These are phyloP conservation scores for Phytophthora sp. DNA, from an alignment of 352 stramenopile genomes.

Conservation along the genomic window DNA sequence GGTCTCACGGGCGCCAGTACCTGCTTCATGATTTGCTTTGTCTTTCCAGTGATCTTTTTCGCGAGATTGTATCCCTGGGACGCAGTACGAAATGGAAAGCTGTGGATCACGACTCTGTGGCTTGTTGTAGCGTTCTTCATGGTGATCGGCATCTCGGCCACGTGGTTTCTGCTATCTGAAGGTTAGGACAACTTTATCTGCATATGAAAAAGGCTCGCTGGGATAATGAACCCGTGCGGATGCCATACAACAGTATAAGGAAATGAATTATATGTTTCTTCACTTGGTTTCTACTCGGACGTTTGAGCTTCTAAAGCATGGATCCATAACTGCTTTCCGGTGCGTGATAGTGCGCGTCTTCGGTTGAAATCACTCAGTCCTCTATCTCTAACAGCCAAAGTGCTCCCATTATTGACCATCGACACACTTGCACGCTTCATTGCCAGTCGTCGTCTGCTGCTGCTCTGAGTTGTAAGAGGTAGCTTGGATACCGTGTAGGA, in stretches of 20 bases:
- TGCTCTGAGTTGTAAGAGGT: slow-evolving; percentile 9
- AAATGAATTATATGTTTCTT: slow-evolving; percentile 17
- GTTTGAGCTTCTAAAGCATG: slow-evolving; percentile 28
- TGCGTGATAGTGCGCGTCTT: slow-evolving; percentile 26
- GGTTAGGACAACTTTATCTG: slow-evolving; percentile 14
- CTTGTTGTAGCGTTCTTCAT: slow-evolving; percentile 44
- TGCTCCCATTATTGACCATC: not conserved
- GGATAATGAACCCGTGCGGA: not conserved
- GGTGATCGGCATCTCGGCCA: slow-evolving; percentile 39
- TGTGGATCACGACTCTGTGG: slow-evolving; percentile 49
- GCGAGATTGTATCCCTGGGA: slow-evolving; percentile 66
- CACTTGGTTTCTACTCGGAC: slow-evolving; percentile 10
- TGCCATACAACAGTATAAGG: slow-evolving; percentile 5
- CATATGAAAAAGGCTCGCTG: slow-evolving; percentile 3
- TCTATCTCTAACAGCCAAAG: slow-evolving; percentile 6
- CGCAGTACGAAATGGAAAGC: slow-evolving; percentile 31
- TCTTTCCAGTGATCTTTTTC: slow-evolving; percentile 75
- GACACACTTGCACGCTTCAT: slow-evolving; percentile 14
- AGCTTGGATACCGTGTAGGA: slow-evolving; percentile 8
- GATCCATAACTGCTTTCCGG: slow-evolving; percentile 35
- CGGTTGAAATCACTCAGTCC: slow-evolving; percentile 14
- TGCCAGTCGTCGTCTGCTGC: slow-evolving; percentile 5
- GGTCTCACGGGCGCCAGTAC: slow-evolving; percentile 69
- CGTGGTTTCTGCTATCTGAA: slow-evolving; percentile 37
- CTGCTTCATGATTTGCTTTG: slow-evolving; percentile 77